Evolutionary conservation across 805 yeast genomes (phyloP), one percentile per base, ranked within the genome.

Genomic region (Nakazawaea sp.): DNA sequence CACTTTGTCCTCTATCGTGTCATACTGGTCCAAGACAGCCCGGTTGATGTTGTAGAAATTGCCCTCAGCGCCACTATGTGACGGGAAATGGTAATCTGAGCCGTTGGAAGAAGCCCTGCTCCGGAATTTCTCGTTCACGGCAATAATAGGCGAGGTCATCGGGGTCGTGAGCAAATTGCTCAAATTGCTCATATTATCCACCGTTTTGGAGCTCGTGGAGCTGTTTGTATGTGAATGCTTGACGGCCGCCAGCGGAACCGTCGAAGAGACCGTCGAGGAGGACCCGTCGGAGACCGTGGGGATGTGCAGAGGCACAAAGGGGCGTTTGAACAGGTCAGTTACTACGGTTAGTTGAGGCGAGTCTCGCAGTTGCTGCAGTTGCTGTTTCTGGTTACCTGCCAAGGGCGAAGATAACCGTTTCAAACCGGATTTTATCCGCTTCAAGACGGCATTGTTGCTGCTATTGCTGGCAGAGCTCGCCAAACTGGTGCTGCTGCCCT

Each of bases 51-150:
- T 29, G 24, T 21, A 10, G 10, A 21, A 7, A n/a, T n/a, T n/a
- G 10, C 24, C n/a, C 4, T 20, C 27, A 9, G 28, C n/a, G 28
- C 16, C 28, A 15, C 13, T 7, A 16, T 33, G 30, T 10, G 13
- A 17, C 15, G 27, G 32, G 33, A 28, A 28, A 12, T 23, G 28
- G 20, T 12, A 35, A 8, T 28, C 38, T 15, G 32, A 35, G 11
- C 32, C 28, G 30, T 33, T 23, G 12, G 36, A 25, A 8, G 30
- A 33, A n/a, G 16, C 24, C 17, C 30, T n/a, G 19, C 24, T 29
- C 21, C 29, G 18, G 18, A 38, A 38, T 24, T 38, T 38, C 18
- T 38, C 41, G 13, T 33, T 38, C 21, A 38, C 33, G 2, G 41
- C 30, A 3, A 38, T 30, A 15, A 38, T 23, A 5, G 41, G 41